These are phyloP conservation scores for Colletotrichum sp. DNA, from an alignment of 2,329 filamentous ascomycete genomes.

Conservation along the genomic window DNA sequence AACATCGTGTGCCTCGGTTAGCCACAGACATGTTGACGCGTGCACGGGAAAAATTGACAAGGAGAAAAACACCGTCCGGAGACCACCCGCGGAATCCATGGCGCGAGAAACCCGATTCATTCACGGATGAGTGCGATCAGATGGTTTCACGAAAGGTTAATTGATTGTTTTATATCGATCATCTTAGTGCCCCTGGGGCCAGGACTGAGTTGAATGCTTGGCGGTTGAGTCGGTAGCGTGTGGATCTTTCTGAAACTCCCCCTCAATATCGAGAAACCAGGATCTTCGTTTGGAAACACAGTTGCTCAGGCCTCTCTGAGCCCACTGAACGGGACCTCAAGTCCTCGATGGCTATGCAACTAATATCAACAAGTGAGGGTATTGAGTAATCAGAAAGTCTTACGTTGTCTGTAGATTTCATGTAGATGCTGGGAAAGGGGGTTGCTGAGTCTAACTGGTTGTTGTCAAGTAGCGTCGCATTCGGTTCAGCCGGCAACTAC, in stretches of 20 bases:
- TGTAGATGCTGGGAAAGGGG: conserved; percentile 2
- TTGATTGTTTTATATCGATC: conserved; percentile 7
- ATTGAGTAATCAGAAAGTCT: background rate
- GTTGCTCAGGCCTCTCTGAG: background rate
- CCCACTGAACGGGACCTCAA: background rate
- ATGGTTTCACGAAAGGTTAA: background rate
- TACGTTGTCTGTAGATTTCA: background rate
- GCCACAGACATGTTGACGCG: background rate
- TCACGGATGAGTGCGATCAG: background rate
- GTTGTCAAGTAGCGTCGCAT: background rate
- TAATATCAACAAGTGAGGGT: background rate
- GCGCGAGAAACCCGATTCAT: background rate
- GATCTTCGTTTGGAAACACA: background rate
- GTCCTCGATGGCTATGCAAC: background rate
- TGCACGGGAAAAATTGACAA: background rate
- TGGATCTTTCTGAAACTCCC: background rate
- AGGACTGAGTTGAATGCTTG: background rate
- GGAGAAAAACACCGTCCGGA: background rate
- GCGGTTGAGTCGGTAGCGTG: background rate
- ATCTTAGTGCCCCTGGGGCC: background rate
- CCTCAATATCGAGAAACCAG: background rate
- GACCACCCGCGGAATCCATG: background rate
- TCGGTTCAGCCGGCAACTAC: background rate
- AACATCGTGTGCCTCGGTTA: background rate
- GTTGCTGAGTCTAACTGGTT: background rate